Evolutionary conservation across 495 filamentous ascomycete species (phyloP).

Genomic region (Talaromyces liani): DNA sequence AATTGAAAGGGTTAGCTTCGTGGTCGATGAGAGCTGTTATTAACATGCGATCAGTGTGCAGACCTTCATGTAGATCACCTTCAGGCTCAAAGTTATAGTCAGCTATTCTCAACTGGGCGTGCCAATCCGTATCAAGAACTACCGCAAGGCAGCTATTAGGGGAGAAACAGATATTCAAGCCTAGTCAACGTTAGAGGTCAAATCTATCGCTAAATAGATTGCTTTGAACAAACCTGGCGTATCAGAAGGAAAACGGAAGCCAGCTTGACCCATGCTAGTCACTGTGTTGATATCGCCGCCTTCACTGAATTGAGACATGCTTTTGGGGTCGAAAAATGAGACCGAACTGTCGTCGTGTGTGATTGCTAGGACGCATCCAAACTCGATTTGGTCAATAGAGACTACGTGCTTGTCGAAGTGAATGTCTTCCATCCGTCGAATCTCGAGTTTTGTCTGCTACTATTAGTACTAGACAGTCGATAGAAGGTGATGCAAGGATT

Average conservation of each 20-base stretch:
- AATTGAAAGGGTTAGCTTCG: slow-evolving; percentile 10
- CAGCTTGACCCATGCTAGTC: slow-evolving; percentile 61
- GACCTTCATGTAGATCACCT: slow-evolving; percentile 33
- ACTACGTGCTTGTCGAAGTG: slow-evolving; percentile 60
- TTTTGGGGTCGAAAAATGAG: slow-evolving; percentile 66
- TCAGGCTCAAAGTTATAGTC: slow-evolving; percentile 40
- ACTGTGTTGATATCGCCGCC: slow-evolving; percentile 57
- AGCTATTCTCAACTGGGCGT: slow-evolving; percentile 55
- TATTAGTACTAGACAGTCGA: neutral
- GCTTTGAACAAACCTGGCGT: slow-evolving; percentile 21
- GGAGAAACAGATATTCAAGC: slow-evolving; percentile 61
- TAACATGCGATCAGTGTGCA: slow-evolving; percentile 9
- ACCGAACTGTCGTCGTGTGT: slow-evolving; percentile 69
- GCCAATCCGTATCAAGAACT: slow-evolving; percentile 56
- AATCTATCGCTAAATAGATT: slow-evolving; percentile 10
- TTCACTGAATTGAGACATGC: slow-evolving; percentile 55
- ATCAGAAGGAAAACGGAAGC: slow-evolving; percentile 53
- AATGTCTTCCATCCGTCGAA: slow-evolving; percentile 62
- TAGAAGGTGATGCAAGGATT: slow-evolving; percentile 15
- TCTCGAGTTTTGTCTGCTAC: slow-evolving; percentile 45
- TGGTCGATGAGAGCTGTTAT: neutral
- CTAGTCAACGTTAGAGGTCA: slow-evolving; percentile 24
- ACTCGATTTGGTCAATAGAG: slow-evolving; percentile 55
- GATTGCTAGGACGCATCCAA: slow-evolving; percentile 60
- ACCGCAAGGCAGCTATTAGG: slow-evolving; percentile 65